These are phyloP conservation scores for Lasiosphaeriaceae sp. DNA, from an alignment of 495 filamentous ascomycete genomes.

Conservation along the genomic window DNA sequence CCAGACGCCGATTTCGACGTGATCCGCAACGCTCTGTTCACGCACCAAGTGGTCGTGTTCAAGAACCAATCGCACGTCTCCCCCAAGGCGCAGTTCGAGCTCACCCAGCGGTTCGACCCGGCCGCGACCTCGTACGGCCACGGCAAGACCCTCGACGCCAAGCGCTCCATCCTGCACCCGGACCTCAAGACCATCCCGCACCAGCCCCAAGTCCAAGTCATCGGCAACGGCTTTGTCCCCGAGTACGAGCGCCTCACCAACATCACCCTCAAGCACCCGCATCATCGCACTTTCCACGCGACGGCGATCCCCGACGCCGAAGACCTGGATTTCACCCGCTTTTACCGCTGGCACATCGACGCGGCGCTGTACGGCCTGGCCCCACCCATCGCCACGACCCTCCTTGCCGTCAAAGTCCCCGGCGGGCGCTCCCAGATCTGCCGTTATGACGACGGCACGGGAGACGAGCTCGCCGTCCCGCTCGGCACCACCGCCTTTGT, in stretches of 20 bases:
- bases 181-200: conserved; percentile 75
- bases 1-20: conserved; percentile 56
- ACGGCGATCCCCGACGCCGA: conserved; percentile 57
- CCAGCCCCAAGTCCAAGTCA: conserved; percentile 75
- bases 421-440: conserved; percentile 59
- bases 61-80: conserved; percentile 60
- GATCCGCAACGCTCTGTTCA: conserved; percentile 59
- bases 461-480: conserved; percentile 63
- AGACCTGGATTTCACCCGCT: conserved; percentile 64
- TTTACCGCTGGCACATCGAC: conserved; percentile 78
- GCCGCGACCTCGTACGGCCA: conserved; percentile 62
- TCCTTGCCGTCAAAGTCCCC: conserved; percentile 65
- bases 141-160: conserved; percentile 63
- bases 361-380: conserved; percentile 69
- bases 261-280: conserved; percentile 65
- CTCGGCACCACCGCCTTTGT: conserved; percentile 76
- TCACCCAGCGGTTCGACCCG: conserved; percentile 69
- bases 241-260: conserved; percentile 64
- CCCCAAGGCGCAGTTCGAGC: conserved; percentile 64
- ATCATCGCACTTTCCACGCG: conserved; percentile 70
- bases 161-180: conserved; percentile 67
- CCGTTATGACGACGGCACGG: conserved; percentile 66
- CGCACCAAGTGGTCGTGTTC: conserved; percentile 61
- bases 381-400: conserved; percentile 64
- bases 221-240: conserved; percentile 64